These are phyloP conservation scores for Sphaerulina populicola DNA, from an alignment of 2,329 filamentous ascomycete species.

Conservation along the genomic window DNA sequence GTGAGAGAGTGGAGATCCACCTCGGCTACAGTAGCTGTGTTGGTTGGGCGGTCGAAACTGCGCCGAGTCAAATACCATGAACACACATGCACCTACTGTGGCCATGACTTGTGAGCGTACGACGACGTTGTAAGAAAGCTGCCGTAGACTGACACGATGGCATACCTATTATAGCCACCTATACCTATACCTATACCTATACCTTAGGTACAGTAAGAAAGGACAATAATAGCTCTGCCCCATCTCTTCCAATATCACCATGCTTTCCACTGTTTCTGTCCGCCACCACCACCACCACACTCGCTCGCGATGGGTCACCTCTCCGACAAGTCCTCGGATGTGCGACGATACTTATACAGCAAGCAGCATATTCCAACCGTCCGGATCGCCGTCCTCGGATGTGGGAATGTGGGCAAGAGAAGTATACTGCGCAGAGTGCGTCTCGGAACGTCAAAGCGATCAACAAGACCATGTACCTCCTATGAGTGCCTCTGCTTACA, in stretches of 20 bases:
- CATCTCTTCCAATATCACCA: background rate
- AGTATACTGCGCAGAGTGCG: constrained; percentile 10
- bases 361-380: constrained; percentile 9
- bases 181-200: no score
- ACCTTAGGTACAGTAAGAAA: no score
- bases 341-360: constrained; percentile 10
- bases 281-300: no score
- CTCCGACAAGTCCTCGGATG: constrained; percentile 5
- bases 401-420: constrained; percentile 9
- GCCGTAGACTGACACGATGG: background rate
- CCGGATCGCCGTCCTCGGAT: constrained; percentile 9
- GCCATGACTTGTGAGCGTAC: background rate
- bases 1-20: background rate
- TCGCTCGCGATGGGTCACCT: constrained; percentile 5
- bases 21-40: background rate
- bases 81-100: background rate
- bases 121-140: background rate
- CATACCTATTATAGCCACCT: background rate
- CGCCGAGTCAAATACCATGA: background rate
- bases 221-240: background rate
- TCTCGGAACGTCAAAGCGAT: background rate
- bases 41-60: background rate
- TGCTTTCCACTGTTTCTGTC: background rate
- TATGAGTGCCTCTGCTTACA: background rate
- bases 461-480: background rate